A percentile compares a stretch with the other conserved stretches of the same genome.
phyloP scores from a whole-genome alignment of 306 rosid species.

The Casuarina glauca region DNA sequence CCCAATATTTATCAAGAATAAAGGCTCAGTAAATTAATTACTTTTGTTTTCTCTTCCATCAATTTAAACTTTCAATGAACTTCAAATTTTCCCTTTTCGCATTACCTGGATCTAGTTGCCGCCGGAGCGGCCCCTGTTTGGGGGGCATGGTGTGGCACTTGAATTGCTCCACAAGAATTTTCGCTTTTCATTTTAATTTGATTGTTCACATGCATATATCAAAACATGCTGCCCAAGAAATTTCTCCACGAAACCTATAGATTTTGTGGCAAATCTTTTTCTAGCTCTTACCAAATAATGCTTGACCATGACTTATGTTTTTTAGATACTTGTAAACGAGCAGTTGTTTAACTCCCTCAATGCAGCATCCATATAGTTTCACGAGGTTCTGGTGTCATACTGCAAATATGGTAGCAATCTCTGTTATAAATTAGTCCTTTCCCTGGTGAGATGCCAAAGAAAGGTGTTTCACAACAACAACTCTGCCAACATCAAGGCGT shows the following conservation, averaged over 20 bases:
- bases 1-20: no score
- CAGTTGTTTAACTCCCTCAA: slow-evolving; percentile 66
- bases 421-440: slow-evolving; percentile 73
- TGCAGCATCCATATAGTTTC: slow-evolving; percentile 72
- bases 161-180: no score
- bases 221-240: slow-evolving; percentile 69
- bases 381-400: slow-evolving; percentile 89
- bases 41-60: no score
- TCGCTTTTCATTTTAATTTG: no score
- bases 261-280: neutral
- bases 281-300: slow-evolving; percentile 63
- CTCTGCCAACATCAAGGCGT: slow-evolving; percentile 69
- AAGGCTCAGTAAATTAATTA: no score
- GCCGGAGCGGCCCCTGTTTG: no score
- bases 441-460: slow-evolving; percentile 85
- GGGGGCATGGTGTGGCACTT: no score
- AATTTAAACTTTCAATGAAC: no score
- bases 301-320: slow-evolving; percentile 85
- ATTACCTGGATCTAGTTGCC: no score
- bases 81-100: no score
- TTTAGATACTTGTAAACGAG: slow-evolving; percentile 82
- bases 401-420: slow-evolving; percentile 83
- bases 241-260: no score
- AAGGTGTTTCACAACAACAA: slow-evolving; percentile 77
- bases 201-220: slow-evolving; percentile 44